Base-by-base conservation (phyloP, 805 yeast genomes). In the Naumovozyma castellii region DNA sequence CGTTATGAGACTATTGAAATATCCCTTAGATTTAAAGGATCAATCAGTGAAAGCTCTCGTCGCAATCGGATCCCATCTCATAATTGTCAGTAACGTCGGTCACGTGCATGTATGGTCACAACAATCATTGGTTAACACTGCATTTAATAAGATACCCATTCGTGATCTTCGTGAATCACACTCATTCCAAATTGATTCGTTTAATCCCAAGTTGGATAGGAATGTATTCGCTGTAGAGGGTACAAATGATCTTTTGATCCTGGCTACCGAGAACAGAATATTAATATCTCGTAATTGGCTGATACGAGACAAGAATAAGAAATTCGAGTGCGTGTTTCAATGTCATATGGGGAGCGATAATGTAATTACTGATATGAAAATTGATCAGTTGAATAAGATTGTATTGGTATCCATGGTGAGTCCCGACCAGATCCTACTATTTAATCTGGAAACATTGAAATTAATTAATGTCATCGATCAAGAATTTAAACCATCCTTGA, bases 1-100 rank as follows among this genome's bases (percentile, higher is more conserved):
- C n/a, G n/a, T n/a, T n/a, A 59, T 59, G 64, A 58, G 57, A 39
- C 44, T 52, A 36, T 46, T 51, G 39, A 59, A 49, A 38, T 57
- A 48, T 30, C 61, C 59, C 15, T 39, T 48, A 22, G 50, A 41
- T 16, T 41, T 49, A 41, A 44, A 52, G 49, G 45, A 54, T 62
- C 43, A 59, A 43, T 37, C 42, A 18, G 36, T 52, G 3, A 50
- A 43, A 34, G 59, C 45, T 54, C 61, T 53, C 37, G 43, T 39
- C 1, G 33, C 46, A 9, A 43, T 49, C 16, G 32, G 15, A 12
- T 12, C 13, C 5, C 32, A 40, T 14, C 38, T 56, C 14, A 17
- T 56, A 10, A 22, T 59, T 27, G 44, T 50, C 2, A 49, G 49
- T n/a, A 46, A 45, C 13, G 50, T 46, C 14, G 52, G 54, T 36